These are phyloP conservation scores for Zarea fungicola DNA, from an alignment of 2,329 filamentous ascomycete species.

Conservation along the genomic window DNA sequence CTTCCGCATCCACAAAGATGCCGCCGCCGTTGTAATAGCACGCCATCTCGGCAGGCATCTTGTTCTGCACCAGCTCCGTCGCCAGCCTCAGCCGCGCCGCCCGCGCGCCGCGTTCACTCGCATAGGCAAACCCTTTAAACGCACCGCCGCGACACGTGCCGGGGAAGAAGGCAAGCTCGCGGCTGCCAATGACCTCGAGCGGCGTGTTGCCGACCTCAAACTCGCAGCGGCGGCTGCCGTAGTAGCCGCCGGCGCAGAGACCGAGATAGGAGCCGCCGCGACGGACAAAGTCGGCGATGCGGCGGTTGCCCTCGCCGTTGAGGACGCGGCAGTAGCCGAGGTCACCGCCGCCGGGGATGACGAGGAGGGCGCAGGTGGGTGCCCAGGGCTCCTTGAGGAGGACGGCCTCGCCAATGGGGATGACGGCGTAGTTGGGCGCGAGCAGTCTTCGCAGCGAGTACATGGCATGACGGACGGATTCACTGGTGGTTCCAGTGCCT, in stretches of 20 bases:
- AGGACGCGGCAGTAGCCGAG: constrained; percentile 82
- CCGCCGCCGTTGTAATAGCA: constrained; percentile 95
- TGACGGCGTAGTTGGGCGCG: constrained; percentile 87
- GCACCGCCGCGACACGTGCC: constrained; percentile 81
- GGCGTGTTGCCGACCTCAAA: constrained; percentile 78
- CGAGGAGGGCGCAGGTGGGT: constrained; percentile 77
- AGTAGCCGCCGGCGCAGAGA: constrained; percentile 93
- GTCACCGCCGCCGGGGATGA: constrained; percentile 92
- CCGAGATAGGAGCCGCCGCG: constrained; percentile 82
- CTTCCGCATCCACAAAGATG: constrained; percentile 76
- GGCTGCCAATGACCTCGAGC: constrained; percentile 77
- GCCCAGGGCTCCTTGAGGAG: constrained; percentile 91
- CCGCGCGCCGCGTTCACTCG: constrained; percentile 77
- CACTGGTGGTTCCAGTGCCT: constrained; percentile 81
- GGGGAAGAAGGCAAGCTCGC: constrained; percentile 85
- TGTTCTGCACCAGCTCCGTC: constrained; percentile 51
- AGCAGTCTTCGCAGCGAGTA: constrained; percentile 81
- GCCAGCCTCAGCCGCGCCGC: constrained; percentile 64
- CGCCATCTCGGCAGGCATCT: constrained; percentile 57
- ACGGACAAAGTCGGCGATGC: constrained; percentile 80
- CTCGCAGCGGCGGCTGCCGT: constrained; percentile 74
- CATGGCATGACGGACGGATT: constrained; percentile 85
- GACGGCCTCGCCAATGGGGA: constrained; percentile 70
- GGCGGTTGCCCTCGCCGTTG: constrained; percentile 81
- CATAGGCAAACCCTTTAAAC: constrained; percentile 85